phyloP scores from a whole-genome alignment of 208 protist species.

The Eutreptiella sp. region DNA sequence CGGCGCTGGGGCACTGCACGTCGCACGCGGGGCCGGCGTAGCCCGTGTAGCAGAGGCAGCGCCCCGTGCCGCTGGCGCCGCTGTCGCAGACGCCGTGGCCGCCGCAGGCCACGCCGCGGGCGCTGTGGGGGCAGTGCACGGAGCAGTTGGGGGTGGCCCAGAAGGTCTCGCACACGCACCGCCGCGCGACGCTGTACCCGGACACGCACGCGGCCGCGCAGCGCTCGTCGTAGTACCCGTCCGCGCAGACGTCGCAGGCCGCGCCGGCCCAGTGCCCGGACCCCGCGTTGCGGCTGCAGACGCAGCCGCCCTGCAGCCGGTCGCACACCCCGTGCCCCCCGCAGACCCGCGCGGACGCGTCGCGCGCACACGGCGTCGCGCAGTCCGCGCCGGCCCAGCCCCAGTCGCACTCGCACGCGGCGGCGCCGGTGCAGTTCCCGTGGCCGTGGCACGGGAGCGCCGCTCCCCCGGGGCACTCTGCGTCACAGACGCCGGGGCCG shows the following conservation, averaged over 20 bases:
- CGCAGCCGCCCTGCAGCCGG: slow-evolving; percentile 3
- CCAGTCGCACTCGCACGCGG: neutral
- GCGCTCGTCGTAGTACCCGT: too few relatives aligned
- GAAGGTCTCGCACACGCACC: slow-evolving; percentile 18
- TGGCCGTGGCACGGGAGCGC: neutral
- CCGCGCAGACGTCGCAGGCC: neutral
- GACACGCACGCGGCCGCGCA: neutral
- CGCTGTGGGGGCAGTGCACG: slow-evolving; percentile 3
- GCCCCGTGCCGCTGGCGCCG: slow-evolving; percentile 8
- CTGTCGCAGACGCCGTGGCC: slow-evolving; percentile 22
- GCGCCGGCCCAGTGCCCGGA: slow-evolving; percentile 1
- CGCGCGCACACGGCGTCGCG: neutral
- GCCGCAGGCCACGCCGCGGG: neutral
- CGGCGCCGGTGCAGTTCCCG: slow-evolving; percentile 15
- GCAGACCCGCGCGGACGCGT: too few relatives aligned
- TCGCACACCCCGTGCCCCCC: too few relatives aligned
- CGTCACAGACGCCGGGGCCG: neutral
- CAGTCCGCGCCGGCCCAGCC: neutral
- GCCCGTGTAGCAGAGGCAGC: slow-evolving; percentile 13
- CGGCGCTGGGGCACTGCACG: slow-evolving; percentile 3
- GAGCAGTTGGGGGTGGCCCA: slow-evolving; percentile 9
- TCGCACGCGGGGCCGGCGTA: slow-evolving; percentile 17
- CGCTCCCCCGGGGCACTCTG: neutral
- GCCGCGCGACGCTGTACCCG: slow-evolving; percentile 5
- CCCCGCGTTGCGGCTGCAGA: slow-evolving; percentile 5